Evolutionary conservation across 345 rosid species (phyloP).

Genomic region (Psidium guajava): DNA sequence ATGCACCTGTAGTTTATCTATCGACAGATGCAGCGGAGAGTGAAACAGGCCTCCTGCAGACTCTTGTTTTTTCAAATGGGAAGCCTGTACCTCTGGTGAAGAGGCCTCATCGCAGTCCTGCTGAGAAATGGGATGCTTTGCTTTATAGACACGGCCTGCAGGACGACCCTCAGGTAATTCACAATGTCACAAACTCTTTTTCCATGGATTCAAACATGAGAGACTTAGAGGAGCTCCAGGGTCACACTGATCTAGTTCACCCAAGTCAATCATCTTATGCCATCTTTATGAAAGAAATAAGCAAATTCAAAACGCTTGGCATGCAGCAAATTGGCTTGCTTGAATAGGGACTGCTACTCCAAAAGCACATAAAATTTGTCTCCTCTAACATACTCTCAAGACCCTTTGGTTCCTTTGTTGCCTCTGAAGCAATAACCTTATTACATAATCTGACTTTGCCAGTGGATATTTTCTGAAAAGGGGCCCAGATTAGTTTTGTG

Average conservation of each 20-base stretch:
- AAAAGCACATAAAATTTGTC: not conserved
- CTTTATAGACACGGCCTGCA: slow-evolving; percentile 61
- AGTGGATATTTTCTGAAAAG: not conserved
- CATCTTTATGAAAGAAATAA: not conserved
- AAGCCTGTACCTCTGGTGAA: slow-evolving; percentile 66
- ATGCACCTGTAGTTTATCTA: slow-evolving; percentile 68
- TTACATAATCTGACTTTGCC: not conserved
- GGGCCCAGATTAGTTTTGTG: not conserved
- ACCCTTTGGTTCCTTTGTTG: not conserved
- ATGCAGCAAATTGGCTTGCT: not conserved
- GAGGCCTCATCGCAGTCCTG: slow-evolving; percentile 64
- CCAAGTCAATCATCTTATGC: not conserved
- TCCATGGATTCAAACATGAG: not conserved
- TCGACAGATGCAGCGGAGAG: slow-evolving; percentile 97
- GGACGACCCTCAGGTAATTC: slow-evolving; percentile 60
- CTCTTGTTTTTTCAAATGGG: slow-evolving; percentile 47
- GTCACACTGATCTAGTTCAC: not conserved
- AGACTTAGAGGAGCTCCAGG: not conserved
- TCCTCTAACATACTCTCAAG: not conserved
- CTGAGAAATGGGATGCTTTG: slow-evolving; percentile 94
- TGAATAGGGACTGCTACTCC: not conserved
- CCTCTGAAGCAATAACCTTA: not conserved
- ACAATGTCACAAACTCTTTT: not conserved
- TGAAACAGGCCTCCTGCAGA: slow-evolving; percentile 76
- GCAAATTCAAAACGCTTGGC: not conserved